Base-by-base conservation (phyloP, 1,284 basidiomycete species). In the Leccinum holopus region DNA sequence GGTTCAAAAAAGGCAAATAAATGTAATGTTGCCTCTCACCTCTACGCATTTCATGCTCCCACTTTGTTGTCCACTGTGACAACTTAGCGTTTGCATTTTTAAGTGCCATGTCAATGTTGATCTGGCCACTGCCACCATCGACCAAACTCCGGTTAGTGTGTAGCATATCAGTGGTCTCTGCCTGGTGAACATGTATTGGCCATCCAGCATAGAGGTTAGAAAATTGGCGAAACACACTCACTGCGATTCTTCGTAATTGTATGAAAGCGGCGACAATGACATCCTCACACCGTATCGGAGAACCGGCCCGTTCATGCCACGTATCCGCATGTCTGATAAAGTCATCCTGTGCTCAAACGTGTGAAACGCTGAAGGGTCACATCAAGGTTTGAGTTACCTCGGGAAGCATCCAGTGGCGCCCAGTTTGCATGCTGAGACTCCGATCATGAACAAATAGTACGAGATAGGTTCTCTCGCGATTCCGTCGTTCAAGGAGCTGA, bases 361-460 rank as follows among this genome's bases (percentile, higher is more conserved):
- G 61, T 66, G 51, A 65, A 58, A 59, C 37, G 59, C 12, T 57
- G 58, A 60, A 61, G 12, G 32, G 21, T 54, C 25, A 55, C 25
- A 55, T 37, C 52, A 61, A 33, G 32, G 21, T 47, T 52, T 32
- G 52, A 63, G 63, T 39, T 59, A 81, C 81, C 75, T 92, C 90
- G 8, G 88, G 89, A 37, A 93, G 81, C 91, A 93, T 93, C 89
- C 90, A 92, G 63, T 85, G 85, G 54, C 88, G 81, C 51, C 91
- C 91, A 0, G 91, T 92, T 74, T 92, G 91, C 74, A 88, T 92
- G 73, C 87, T 90, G 52, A 93, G 81, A 69, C 87, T 90, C 60
- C 91, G 85, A 75, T 93, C 91, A 70, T 93, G 91, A 47, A 92
- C 87, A 70, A 90, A 93, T 21, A 93, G 76, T 14, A 93, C 90